Conservation (phyloP, 805 yeast species). For the Suhomyces vadensis region DNA sequence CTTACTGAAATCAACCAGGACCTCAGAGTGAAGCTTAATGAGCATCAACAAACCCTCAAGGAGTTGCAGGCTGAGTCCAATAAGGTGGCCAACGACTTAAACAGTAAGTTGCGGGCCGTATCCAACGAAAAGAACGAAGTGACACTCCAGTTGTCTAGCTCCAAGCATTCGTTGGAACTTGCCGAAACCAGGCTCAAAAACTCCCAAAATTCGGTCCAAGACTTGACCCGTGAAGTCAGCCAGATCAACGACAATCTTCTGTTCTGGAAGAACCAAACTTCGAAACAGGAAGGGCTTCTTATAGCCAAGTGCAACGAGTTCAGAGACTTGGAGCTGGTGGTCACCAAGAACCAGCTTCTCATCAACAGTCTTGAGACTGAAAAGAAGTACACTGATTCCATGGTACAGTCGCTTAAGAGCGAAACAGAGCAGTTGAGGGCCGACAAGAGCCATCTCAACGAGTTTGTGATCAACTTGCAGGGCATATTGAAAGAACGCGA, state of each 20-base stretch:
- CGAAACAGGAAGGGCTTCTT: constrained; percentile 38
- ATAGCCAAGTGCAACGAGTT: constrained; percentile 49
- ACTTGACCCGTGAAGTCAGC: constrained; percentile 26
- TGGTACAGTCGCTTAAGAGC: constrained; percentile 50
- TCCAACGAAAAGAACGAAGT: constrained; percentile 40
- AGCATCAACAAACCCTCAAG: constrained; percentile 38
- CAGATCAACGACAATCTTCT: constrained; percentile 29
- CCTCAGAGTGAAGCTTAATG: constrained; percentile 34
- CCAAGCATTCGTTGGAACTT: constrained; percentile 54
- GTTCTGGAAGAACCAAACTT: constrained; percentile 44
- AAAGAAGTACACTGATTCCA: constrained; percentile 47
- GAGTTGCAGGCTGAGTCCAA: constrained; percentile 40
- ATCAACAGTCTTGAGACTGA: constrained; percentile 55
- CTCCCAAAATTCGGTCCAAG: constrained; percentile 37
- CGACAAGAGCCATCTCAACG: constrained; percentile 61
- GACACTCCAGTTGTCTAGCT: constrained; percentile 51
- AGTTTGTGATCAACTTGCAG: constrained; percentile 61
- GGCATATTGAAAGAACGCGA: constrained; percentile 63
- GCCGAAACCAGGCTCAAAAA: constrained; percentile 52
- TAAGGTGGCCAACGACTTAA: constrained; percentile 49
- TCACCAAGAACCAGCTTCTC: constrained; percentile 47
- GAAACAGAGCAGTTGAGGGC: constrained; percentile 54
- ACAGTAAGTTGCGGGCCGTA: constrained; percentile 29
- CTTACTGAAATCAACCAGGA: constrained; percentile 29
- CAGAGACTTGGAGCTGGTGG: constrained; percentile 48